These are phyloP conservation scores for Xylaria digitata DNA, from an alignment of 2,329 filamentous ascomycete genomes.

Conservation along the genomic window DNA sequence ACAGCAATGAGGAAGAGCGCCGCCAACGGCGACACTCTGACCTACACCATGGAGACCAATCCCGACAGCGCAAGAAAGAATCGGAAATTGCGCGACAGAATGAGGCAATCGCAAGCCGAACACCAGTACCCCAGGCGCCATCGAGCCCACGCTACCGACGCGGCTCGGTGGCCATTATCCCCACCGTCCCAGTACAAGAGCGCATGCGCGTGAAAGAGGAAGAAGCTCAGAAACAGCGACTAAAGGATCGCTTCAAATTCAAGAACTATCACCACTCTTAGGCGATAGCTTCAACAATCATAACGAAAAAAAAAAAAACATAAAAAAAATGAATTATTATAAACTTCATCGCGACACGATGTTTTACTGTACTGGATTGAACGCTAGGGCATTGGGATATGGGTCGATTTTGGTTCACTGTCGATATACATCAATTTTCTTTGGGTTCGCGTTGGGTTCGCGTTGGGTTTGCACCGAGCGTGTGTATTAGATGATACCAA, in stretches of 20 bases:
- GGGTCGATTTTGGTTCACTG: conserved; percentile 18
- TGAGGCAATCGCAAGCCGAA: conserved; percentile 55
- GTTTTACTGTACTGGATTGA: conserved; percentile 30
- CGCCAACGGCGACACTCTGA: conserved; percentile 46
- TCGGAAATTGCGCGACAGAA: conserved; percentile 57
- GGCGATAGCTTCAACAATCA: conserved; percentile 7
- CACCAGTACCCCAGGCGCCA: conserved; percentile 44
- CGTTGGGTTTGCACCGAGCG: conserved; percentile 22
- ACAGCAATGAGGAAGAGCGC: conserved; percentile 43
- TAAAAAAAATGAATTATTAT: neutral
- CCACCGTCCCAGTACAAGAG: conserved; percentile 27
- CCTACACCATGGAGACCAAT: conserved; percentile 45
- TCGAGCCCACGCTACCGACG: conserved; percentile 47
- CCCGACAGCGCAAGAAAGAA: conserved; percentile 46
- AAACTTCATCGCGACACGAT: conserved; percentile 3
- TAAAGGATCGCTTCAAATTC: conserved; percentile 54
- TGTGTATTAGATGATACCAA: conserved; percentile 40
- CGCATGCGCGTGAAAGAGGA: conserved; percentile 39
- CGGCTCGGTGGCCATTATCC: conserved; percentile 51
- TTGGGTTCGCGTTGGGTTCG: conserved; percentile 28
- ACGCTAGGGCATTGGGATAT: conserved; percentile 17
- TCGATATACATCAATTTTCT: conserved; percentile 14
- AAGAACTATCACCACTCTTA: conserved; percentile 21
- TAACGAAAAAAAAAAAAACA: conserved; percentile 22
- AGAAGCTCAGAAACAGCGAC: conserved; percentile 52